Percentiles rank a stretch among this genome's conserved stretches.
Evolutionary conservation across 345 rosid genomes (phyloP).

Genomic region (Cardiospermum halicacabum): DNA sequence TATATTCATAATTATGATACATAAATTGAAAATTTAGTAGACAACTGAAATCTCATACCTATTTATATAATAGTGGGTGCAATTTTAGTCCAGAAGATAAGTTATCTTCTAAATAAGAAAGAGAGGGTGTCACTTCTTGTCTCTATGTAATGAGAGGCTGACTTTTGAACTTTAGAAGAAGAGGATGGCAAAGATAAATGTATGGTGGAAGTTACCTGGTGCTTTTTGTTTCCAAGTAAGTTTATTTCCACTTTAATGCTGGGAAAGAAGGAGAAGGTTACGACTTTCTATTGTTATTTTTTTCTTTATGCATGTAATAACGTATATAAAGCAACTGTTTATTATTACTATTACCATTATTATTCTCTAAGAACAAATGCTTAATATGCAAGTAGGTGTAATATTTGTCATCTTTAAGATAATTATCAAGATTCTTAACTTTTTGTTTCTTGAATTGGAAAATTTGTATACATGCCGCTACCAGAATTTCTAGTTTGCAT

Average conservation of each 20-base stretch:
- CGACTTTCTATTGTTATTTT: neutral
- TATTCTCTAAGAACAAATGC: too few species aligned
- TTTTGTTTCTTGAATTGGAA: neutral
- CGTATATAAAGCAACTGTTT: neutral
- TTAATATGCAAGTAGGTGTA: neutral
- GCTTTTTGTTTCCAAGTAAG: neutral
- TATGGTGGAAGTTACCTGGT: neutral
- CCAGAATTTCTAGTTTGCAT: neutral
- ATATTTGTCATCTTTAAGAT: neutral
- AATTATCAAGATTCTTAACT: neutral
- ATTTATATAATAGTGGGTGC: neutral
- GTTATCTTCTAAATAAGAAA: neutral
- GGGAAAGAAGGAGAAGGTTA: neutral
- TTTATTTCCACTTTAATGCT: neutral
- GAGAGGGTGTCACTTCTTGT: too few species aligned
- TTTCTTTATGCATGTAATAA: too few species aligned
- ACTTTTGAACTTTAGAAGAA: neutral
- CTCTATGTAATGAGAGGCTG: neutral
- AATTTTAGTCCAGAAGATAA: neutral
- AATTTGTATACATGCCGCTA: neutral
- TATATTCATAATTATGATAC: neutral
- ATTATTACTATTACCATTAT: too few species aligned
- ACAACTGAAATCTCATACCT: neutral
- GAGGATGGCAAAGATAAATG: neutral
- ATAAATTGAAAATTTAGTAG: neutral